Evolutionary conservation across 345 rosid species (phyloP), one percentile per base, ranked within the genome.

Genomic region (Brassica incana): DNA sequence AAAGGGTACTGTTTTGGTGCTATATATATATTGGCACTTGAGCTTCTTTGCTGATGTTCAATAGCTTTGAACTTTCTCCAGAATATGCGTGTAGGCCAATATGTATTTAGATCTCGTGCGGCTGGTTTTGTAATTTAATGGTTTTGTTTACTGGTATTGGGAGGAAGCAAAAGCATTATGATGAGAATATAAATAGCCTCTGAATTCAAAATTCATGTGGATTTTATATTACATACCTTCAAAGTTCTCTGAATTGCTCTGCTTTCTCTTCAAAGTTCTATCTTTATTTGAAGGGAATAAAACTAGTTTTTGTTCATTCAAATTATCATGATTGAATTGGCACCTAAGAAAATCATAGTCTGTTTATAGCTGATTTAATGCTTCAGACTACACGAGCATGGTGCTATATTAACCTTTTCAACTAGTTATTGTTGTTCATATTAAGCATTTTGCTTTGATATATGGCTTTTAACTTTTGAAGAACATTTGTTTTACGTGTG

Each of bases 161-260:
- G 23, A 29, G 48, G 56, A 45, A 76, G 52, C 65, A 75, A 77
- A 77, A 81, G 59, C 50, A 76, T 81, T 33, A 59, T 81, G 84
- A 81, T 76, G 80, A 81, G 71, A 66, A 59, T 32, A 54, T 5
- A 15, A 11, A 65, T 5, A 64, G 80, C 74, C 77, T 2, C 84
- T 76, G 84, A 81, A 81, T 3, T 76, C 74, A 76, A 65, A 11
- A 81, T 69, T 10, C 43, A 58, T 81, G 84, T 76, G 15, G 84
- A 81, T 62, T 32, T 65, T 81, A 74, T 14, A 50, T 65, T 32
- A 69, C 9, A 76, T 70, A 72, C 80, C 84, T 81, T 81, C 84
- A 81, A 81, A 81, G 84, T 81, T 81, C 84, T 76, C 84, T 81
- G 84, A 81, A 27, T 76, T 72, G 77, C 84, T 81, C 80, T 81